These are phyloP conservation scores for Teunomyces panamensis DNA, from an alignment of 805 yeast species.

Conservation along the genomic window DNA sequence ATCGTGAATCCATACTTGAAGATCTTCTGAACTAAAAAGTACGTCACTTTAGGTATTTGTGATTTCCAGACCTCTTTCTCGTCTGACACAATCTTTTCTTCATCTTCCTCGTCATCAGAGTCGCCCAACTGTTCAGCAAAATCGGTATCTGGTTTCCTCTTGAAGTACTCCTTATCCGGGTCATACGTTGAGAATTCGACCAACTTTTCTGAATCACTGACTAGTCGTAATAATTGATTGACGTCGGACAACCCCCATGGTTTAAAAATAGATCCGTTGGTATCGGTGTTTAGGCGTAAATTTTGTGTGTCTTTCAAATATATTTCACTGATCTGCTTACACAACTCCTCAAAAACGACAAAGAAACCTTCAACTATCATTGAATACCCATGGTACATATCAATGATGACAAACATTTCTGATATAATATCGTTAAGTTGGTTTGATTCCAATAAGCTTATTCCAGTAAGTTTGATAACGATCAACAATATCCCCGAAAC, in stretches of 20 bases:
- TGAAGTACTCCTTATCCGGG: conserved; percentile 37
- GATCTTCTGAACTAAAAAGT: conserved; percentile 57
- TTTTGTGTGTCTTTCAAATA: conserved; percentile 22
- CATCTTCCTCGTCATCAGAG: conserved; percentile 32
- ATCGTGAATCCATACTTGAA: conserved; percentile 66
- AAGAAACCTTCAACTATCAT: conserved; percentile 72
- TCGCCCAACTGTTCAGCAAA: conserved; percentile 23
- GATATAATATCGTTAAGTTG: conserved; percentile 72
- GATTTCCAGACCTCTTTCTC: conserved; percentile 54
- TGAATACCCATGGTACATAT: conserved; percentile 80
- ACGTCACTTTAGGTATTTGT: conserved; percentile 60
- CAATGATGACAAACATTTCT: conserved; percentile 73
- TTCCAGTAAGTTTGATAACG: conserved; percentile 68
- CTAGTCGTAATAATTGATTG: conserved; percentile 42
- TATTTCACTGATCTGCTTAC: conserved; percentile 42
- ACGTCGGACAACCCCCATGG: conserved; percentile 62
- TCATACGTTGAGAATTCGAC: conserved; percentile 29
- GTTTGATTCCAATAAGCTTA: conserved; percentile 48
- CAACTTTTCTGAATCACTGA: conserved; percentile 34
- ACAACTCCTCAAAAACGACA: conserved; percentile 60
- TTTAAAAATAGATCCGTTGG: conserved; percentile 24
- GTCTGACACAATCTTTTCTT: conserved; percentile 22
- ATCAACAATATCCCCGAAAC: conserved; percentile 68
- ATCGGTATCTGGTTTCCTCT: conserved; percentile 36
- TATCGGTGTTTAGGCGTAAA: conserved; percentile 4